Conservation (phyloP, 1,284 basidiomycete genomes). For the Puccinia coronata region DNA sequence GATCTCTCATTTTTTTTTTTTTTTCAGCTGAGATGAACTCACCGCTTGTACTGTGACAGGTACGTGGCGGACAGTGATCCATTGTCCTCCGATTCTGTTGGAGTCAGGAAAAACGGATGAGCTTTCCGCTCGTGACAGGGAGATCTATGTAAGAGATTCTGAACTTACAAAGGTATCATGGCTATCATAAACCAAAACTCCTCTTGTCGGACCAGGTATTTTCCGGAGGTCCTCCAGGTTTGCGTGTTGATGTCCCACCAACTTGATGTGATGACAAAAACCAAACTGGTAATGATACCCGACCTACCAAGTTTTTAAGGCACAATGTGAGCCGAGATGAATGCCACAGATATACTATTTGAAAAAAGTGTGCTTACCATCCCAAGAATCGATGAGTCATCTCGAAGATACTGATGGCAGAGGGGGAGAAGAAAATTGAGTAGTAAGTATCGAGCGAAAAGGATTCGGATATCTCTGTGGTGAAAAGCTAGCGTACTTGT, state of each 20-base stretch:
- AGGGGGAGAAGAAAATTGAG: slow-evolving; percentile 41
- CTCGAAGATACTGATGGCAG: slow-evolving; percentile 67
- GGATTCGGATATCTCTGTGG: background rate
- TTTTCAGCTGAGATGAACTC: background rate
- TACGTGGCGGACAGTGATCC: slow-evolving; percentile 49
- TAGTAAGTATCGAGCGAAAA: background rate
- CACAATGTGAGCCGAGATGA: slow-evolving; percentile 66
- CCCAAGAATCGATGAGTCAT: slow-evolving; percentile 74
- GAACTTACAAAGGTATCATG: slow-evolving; percentile 69
- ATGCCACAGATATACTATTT: slow-evolving; percentile 65
- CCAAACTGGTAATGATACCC: slow-evolving; percentile 67
- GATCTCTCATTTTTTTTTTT: background rate
- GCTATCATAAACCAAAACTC: slow-evolving; percentile 73
- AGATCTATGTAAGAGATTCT: background rate
- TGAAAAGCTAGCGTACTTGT: slow-evolving; percentile 65
- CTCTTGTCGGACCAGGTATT: slow-evolving; percentile 67
- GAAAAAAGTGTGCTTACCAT: slow-evolving; percentile 70
- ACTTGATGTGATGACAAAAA: slow-evolving; percentile 69
- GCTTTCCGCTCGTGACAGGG: background rate
- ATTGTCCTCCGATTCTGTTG: slow-evolving; percentile 41
- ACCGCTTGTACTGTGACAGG: slow-evolving; percentile 38
- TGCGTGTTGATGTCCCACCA: slow-evolving; percentile 65
- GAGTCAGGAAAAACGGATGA: background rate
- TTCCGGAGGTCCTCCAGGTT: slow-evolving; percentile 65
- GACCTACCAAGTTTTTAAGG: slow-evolving; percentile 71